Conservation (phyloP, 345 rosid species). For the Geranium rotundifolium region DNA sequence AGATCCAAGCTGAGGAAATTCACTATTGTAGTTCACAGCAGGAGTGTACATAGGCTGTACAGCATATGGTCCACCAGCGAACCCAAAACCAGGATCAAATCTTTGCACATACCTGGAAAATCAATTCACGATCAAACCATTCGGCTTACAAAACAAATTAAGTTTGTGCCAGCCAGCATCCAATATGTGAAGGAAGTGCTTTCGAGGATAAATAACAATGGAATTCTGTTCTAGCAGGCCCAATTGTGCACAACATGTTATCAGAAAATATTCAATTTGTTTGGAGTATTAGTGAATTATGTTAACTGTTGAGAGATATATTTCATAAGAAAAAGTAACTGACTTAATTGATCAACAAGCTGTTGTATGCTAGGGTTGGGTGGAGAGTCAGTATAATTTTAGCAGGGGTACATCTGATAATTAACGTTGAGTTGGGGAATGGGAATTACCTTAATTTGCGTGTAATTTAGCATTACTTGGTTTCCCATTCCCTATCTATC, state of each 20-base stretch:
- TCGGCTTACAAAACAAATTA: not conserved
- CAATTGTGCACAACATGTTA: not conserved
- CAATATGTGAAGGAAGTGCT: not conserved
- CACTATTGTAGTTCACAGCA: constrained; percentile 69
- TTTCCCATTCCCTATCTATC: too few species aligned
- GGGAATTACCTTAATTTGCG: too few species aligned
- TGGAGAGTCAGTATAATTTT: too few species aligned
- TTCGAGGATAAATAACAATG: not conserved
- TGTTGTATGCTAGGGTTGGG: too few species aligned
- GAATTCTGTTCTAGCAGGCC: not conserved
- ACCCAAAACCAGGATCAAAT: constrained; percentile 79
- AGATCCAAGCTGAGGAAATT: constrained; percentile 73
- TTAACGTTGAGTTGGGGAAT: too few species aligned
- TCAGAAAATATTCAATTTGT: too few species aligned
- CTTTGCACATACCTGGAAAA: constrained; percentile 55
- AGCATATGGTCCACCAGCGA: constrained; percentile 45
- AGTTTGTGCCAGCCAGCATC: not conserved
- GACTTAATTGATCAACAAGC: too few species aligned
- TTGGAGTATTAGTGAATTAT: too few species aligned
- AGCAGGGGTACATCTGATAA: too few species aligned
- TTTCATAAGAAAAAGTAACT: too few species aligned
- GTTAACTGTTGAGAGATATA: too few species aligned
- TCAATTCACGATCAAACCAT: not conserved
- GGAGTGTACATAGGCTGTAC: constrained; percentile 64
- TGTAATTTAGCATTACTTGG: too few species aligned